Evolutionary conservation across 352 stramenopile species (phyloP).

Genomic region (Phytophthora nicotianae): DNA sequence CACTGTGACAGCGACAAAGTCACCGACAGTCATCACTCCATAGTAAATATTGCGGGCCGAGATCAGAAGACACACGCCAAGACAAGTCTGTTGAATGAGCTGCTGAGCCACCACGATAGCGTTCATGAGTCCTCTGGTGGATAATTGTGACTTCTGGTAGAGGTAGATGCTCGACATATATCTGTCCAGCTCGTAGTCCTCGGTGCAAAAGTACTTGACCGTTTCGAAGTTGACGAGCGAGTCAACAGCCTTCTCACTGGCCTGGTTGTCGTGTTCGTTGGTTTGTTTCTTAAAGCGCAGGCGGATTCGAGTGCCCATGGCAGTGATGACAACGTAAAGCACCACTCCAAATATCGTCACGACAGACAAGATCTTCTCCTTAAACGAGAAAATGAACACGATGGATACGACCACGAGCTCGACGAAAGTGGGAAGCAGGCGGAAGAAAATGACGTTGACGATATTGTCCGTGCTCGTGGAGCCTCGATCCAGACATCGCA

Average conservation of each 20-base stretch:
- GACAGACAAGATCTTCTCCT: conserved; percentile 88
- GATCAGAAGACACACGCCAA: conserved; percentile 80
- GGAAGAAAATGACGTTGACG: conserved; percentile 97
- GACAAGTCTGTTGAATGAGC: conserved; percentile 89
- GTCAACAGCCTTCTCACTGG: conserved; percentile 95
- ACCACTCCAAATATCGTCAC: conserved; percentile 92
- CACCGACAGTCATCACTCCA: conserved; percentile 85
- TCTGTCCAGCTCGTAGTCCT: conserved; percentile 89
- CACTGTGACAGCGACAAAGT: conserved; percentile 95
- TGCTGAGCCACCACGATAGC: conserved; percentile 95
- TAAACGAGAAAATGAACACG: conserved; percentile 92
- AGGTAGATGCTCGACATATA: conserved; percentile 82
- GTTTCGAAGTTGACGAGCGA: conserved; percentile 98
- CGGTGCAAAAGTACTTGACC: conserved; percentile 96
- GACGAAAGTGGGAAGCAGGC: conserved; percentile 92
- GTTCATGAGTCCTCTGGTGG: conserved; percentile 91
- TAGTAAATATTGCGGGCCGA: conserved; percentile 54
- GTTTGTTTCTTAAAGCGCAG: conserved; percentile 93
- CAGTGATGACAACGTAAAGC: conserved; percentile 93
- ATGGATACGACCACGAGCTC: conserved; percentile 95
- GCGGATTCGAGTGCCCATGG: conserved; percentile 68
- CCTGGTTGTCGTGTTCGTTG: conserved; percentile 96
- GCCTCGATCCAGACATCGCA: conserved; percentile 90
- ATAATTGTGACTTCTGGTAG: conserved; percentile 92
- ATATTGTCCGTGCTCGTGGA: conserved; percentile 90